A percentile compares a stretch with the other conserved stretches of the same genome.
phyloP scores from a whole-genome alignment of 1,284 basidiomycete species.

The Ustilago loliicola region DNA sequence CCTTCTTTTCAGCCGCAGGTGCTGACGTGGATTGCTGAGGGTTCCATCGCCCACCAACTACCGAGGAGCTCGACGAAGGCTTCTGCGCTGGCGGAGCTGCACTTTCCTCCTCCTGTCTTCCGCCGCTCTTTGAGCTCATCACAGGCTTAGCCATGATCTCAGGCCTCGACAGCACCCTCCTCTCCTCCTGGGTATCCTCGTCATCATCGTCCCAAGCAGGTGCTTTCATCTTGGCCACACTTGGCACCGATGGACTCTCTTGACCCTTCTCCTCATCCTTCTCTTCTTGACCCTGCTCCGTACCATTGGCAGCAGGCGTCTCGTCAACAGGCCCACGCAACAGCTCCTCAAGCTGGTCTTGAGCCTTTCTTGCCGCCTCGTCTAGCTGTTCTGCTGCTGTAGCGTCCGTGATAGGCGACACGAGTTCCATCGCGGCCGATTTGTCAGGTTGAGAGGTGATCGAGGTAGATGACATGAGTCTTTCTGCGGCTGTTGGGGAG shows the following conservation, averaged over 20 bases:
- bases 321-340: constrained; percentile 27
- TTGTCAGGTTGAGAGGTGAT: constrained; percentile 8
- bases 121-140: not conserved
- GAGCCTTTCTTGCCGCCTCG: constrained; percentile 38
- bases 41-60: not conserved
- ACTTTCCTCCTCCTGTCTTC: not conserved
- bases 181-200: constrained; percentile 44
- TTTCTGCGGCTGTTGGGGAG: constrained; percentile 36
- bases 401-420: constrained; percentile 36
- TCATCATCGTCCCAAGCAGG: constrained; percentile 64
- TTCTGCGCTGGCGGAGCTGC: not conserved
- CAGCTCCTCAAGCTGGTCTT: constrained; percentile 47
- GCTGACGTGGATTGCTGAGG: not conserved
- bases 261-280: constrained; percentile 2
- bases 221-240: constrained; percentile 25
- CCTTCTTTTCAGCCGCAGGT: not conserved
- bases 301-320: not conserved
- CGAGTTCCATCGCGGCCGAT: constrained; percentile 12
- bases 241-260: not conserved
- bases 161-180: constrained; percentile 42
- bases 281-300: not conserved
- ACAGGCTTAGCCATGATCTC: constrained; percentile 11
- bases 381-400: constrained; percentile 38
- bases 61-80: not conserved
- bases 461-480: constrained; percentile 17